Conservation (phyloP, 225 moss, liverwort and hornwort species). For the Marchantia polymorpha region DNA sequence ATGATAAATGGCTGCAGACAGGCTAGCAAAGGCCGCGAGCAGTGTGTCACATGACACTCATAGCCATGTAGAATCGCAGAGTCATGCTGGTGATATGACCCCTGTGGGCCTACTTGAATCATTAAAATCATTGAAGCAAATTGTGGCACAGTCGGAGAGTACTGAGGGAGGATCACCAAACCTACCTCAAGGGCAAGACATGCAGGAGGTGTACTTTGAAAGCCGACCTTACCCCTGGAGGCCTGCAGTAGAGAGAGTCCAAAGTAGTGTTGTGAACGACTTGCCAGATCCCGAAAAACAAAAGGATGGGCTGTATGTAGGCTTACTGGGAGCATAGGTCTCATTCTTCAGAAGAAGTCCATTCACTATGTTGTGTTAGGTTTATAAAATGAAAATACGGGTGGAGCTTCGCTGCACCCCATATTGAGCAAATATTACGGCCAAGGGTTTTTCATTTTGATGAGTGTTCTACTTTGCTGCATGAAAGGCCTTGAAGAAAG, state of each 20-base stretch:
- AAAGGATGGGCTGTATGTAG: conserved; percentile 40
- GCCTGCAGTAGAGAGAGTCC: conserved; percentile 12
- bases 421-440: no score
- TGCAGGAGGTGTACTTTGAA: conserved; percentile 23
- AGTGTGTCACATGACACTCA: conserved; percentile 27
- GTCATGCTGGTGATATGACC: conserved; percentile 31
- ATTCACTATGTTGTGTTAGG: conserved; percentile 1
- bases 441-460: no score
- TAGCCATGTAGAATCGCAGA: conserved; percentile 44
- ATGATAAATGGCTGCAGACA: conserved; percentile 47
- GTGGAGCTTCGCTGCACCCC: background rate
- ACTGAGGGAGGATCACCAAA: conserved; percentile 28
- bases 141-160: conserved; percentile 57
- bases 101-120: conserved; percentile 64
- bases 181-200: conserved; percentile 4
- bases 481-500: no score
- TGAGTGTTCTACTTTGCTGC: no score
- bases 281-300: conserved; percentile 38
- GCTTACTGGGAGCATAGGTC: conserved; percentile 39
- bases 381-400: background rate
- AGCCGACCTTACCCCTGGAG: conserved; percentile 15
- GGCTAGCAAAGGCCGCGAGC: conserved; percentile 42
- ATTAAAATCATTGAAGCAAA: conserved; percentile 68
- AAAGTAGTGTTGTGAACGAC: conserved; percentile 24
- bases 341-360: background rate